Conservation (phyloP, 2,329 filamentous ascomycete species). For the Trichophyton rubrum region DNA sequence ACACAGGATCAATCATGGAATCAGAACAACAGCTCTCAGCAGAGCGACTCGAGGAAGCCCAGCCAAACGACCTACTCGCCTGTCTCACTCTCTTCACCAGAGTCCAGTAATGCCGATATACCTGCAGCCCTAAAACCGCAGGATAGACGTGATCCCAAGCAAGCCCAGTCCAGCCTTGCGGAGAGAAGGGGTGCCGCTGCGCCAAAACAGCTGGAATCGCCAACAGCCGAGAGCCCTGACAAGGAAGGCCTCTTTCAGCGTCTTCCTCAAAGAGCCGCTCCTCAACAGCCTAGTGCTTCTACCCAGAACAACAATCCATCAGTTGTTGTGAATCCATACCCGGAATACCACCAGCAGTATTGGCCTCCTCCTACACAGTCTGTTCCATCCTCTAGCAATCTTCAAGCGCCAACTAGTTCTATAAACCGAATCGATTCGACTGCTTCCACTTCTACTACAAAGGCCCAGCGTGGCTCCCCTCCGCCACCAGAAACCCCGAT, state of each 20-base stretch:
- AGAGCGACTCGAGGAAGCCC: conserved; percentile 12
- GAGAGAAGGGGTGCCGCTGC: conserved; percentile 64
- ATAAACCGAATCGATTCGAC: conserved; percentile 61
- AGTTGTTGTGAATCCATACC: conserved; percentile 31
- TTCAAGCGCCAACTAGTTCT: conserved; percentile 41
- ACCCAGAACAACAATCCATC: conserved; percentile 13
- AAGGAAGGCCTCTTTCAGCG: conserved; percentile 70
- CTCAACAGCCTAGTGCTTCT: conserved; percentile 11
- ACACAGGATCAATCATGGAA: conserved; percentile 25
- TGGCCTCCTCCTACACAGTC: conserved; percentile 41
- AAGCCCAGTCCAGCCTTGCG: conserved; percentile 51
- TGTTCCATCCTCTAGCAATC: conserved; percentile 14
- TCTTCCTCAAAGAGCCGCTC: conserved; percentile 33
- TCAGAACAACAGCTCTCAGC: conserved; percentile 19
- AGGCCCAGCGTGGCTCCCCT: conserved; percentile 81
- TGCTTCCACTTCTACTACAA: conserved; percentile 84
- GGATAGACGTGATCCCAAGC: conserved; percentile 41
- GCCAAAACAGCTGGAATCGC: conserved; percentile 71
- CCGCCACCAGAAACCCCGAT: conserved; percentile 89
- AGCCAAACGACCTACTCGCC: conserved; percentile 9
- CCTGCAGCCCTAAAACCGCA: conserved; percentile 30
- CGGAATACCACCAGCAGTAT: conserved; percentile 49
- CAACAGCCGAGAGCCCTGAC: conserved; percentile 61
- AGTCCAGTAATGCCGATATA: conserved; percentile 25
- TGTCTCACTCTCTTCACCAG: conserved; percentile 21